These are phyloP conservation scores for Hypoxylon fuscum DNA, from an alignment of 495 filamentous ascomycete species.

Conservation along the genomic window DNA sequence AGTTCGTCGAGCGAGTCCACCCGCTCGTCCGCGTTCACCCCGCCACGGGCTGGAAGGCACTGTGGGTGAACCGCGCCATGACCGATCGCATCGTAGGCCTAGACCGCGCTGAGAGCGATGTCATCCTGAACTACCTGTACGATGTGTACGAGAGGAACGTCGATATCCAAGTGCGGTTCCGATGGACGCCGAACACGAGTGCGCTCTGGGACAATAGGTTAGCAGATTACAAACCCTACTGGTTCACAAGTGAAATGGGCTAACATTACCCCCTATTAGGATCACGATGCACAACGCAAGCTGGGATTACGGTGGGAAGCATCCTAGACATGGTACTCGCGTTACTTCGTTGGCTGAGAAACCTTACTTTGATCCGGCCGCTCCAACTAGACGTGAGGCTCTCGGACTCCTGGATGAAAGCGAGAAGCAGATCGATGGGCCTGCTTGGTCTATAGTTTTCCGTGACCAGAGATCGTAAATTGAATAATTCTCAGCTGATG, in stretches of 20 bases:
- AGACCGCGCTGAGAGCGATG: conserved; percentile 70
- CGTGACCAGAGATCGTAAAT: background rate
- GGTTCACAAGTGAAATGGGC: background rate
- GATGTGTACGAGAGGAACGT: conserved; percentile 71
- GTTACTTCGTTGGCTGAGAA: conserved; percentile 74
- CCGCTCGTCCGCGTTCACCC: conserved; percentile 76
- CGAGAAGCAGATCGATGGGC: conserved; percentile 46
- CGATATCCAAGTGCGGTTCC: conserved; percentile 74
- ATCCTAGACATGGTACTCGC: conserved; percentile 69
- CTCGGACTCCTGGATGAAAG: conserved; percentile 59
- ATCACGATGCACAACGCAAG: conserved; percentile 74
- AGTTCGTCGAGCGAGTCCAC: conserved; percentile 70
- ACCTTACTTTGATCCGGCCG: conserved; percentile 66
- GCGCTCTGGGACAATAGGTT: conserved; percentile 73
- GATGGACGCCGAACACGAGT: conserved; percentile 68
- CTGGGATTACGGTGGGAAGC: conserved; percentile 71
- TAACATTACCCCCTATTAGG: conserved; percentile 41
- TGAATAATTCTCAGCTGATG: background rate
- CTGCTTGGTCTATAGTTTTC: conserved; percentile 7
- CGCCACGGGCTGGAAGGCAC: conserved; percentile 73
- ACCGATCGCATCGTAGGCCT: conserved; percentile 71
- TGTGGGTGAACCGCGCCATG: conserved; percentile 75
- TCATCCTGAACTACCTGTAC: conserved; percentile 72
- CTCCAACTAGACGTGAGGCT: conserved; percentile 66
- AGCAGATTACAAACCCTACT: conserved; percentile 19